These are phyloP conservation scores for Carex myosuroides DNA, from an alignment of 176 grass and related monocot genomes.

Conservation along the genomic window DNA sequence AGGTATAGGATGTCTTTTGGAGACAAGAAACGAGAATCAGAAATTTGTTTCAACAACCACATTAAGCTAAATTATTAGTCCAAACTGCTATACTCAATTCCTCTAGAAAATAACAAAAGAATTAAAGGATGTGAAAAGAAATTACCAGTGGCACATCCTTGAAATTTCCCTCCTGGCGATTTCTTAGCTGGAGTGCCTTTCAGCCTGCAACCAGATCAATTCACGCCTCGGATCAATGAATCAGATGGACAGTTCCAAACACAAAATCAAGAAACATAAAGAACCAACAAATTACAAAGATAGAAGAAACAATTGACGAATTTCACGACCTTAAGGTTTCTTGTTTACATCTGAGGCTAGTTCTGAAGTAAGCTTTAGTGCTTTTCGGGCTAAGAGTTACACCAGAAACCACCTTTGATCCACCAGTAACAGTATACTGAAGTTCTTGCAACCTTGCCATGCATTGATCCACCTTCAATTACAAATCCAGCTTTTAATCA, in stretches of 20 bases:
- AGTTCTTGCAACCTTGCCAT: slow-evolving; percentile 93
- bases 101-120: background rate
- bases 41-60: background rate
- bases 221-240: background rate
- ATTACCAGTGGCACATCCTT: slow-evolving; percentile 10
- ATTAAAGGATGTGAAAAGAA: background rate
- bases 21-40: background rate
- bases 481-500: slow-evolving; percentile 30
- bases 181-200: slow-evolving; percentile 36
- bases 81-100: background rate
- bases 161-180: slow-evolving; percentile 68
- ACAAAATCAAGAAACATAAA: background rate
- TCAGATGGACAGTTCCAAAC: background rate
- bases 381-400: slow-evolving; percentile 88
- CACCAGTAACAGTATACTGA: slow-evolving; percentile 85
- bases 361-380: slow-evolving; percentile 77
- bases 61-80: background rate
- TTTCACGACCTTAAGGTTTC: slow-evolving; percentile 55
- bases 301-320: background rate
- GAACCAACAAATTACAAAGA: background rate
- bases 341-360: slow-evolving; percentile 92
- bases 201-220: slow-evolving; percentile 41
- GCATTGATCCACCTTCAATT: slow-evolving; percentile 69
- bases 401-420: slow-evolving; percentile 71
- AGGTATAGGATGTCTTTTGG: background rate